Evolutionary conservation across 495 filamentous ascomycete species (phyloP).

Genomic region (Bryoglossum gracile): DNA sequence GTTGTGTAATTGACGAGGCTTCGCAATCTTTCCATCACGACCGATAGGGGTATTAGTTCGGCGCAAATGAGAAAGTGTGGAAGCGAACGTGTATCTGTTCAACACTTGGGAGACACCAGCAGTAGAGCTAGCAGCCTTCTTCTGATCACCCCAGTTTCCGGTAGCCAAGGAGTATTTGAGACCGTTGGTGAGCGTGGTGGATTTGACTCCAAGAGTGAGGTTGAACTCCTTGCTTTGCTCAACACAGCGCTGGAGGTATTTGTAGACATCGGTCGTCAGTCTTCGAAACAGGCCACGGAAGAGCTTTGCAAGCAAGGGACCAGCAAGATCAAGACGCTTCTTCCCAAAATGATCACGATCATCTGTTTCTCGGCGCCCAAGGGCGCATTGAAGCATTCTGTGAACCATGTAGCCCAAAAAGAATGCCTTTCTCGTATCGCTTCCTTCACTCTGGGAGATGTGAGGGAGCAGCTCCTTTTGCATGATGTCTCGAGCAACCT

Average conservation of each 20-base stretch:
- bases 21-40: constrained; percentile 95
- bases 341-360: constrained; percentile 99
- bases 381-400: constrained; percentile 79
- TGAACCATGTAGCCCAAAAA: constrained; percentile 99
- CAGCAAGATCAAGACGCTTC: constrained; percentile 93
- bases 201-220: constrained; percentile 81
- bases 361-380: constrained; percentile 86
- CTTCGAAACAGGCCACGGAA: constrained; percentile 85
- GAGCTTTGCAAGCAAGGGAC: constrained; percentile 84
- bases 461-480: constrained; percentile 96
- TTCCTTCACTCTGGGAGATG: constrained; percentile 93
- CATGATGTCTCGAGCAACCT: constrained; percentile 86
- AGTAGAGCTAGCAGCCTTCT: constrained; percentile 89
- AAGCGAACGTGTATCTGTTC: constrained; percentile 95
- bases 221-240: constrained; percentile 84
- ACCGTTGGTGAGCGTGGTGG: constrained; percentile 82
- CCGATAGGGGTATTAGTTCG: constrained; percentile 97
- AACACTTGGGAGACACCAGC: constrained; percentile 97
- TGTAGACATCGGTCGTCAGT: constrained; percentile 80
- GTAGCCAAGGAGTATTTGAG: constrained; percentile 97
- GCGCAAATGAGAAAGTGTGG: constrained; percentile 90
- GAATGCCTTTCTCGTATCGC: constrained; percentile 93
- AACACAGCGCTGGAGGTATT: constrained; percentile 84
- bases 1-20: constrained; percentile 95
- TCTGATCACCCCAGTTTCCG: constrained; percentile 99